A percentile compares a stretch with the other conserved stretches of the same genome.
phyloP scores from a whole-genome alignment of 805 yeast species.

The Wickerhamiella slavikovae region DNA sequence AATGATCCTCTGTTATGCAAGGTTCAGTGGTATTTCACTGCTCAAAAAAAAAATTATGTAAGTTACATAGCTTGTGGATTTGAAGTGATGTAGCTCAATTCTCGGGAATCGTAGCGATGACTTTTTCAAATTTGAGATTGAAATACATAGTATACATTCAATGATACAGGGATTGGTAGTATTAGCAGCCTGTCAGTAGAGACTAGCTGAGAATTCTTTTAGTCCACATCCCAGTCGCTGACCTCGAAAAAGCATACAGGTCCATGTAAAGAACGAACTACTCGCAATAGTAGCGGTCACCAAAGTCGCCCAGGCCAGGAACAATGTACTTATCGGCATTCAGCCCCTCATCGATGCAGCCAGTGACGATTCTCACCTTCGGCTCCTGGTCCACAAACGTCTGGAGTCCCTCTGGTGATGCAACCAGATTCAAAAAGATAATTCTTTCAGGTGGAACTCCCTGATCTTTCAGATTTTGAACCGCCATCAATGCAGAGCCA shows the following conservation, averaged over 20 bases:
- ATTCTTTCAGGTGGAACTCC: conserved; percentile 83
- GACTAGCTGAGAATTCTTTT: too few relatives aligned
- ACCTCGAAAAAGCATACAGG: too few relatives aligned
- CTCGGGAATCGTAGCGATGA: too few relatives aligned
- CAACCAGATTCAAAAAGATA: conserved; percentile 72
- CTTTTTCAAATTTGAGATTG: too few relatives aligned
- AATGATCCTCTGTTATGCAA: too few relatives aligned
- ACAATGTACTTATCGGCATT: conserved; percentile 69
- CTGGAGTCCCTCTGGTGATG: conserved; percentile 85
- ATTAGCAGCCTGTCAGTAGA: too few relatives aligned
- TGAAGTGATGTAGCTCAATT: too few relatives aligned
- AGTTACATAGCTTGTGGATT: too few relatives aligned
- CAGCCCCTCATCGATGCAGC: conserved; percentile 73
- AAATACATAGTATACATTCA: too few relatives aligned
- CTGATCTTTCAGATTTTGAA: conserved; percentile 65
- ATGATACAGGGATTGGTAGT: too few relatives aligned
- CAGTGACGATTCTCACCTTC: conserved; percentile 72
- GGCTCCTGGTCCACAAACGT: conserved; percentile 67
- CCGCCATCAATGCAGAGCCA: conserved; percentile 95
- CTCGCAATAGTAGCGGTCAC: conserved; percentile 90
- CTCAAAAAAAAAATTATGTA: neutral
- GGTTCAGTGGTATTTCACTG: neutral
- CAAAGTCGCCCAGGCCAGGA: conserved; percentile 96
- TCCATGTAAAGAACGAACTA: too few relatives aligned
- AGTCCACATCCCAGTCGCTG: too few relatives aligned